These are phyloP conservation scores for Suhomyces terraborum DNA, from an alignment of 1,139 yeast genomes.

Conservation along the genomic window DNA sequence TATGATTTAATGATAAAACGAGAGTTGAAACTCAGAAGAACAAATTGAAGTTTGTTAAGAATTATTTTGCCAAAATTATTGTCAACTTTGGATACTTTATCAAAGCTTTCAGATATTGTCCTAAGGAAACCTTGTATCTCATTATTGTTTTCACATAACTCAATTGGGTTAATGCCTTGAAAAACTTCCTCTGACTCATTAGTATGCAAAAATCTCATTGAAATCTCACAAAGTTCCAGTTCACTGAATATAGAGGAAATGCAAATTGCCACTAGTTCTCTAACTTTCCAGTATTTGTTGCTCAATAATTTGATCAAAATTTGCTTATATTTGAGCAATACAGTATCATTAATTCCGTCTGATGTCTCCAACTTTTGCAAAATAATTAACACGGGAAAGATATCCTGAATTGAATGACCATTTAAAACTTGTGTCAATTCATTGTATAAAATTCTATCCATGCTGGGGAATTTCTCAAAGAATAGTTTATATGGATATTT, in stretches of 20 bases:
- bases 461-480: slow-evolving; percentile 60
- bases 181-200: neutral
- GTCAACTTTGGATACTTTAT: neutral
- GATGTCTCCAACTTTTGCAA: slow-evolving; percentile 55
- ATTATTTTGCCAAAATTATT: neutral
- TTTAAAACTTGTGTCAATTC: slow-evolving; percentile 36
- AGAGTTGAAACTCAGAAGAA: slow-evolving; percentile 3
- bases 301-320: slow-evolving; percentile 16
- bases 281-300: slow-evolving; percentile 69
- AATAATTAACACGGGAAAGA: slow-evolving; percentile 75
- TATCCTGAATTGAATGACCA: slow-evolving; percentile 28
- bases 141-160: slow-evolving; percentile 1
- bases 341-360: slow-evolving; percentile 3
- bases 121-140: slow-evolving; percentile 9
- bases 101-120: slow-evolving; percentile 6
- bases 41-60: neutral
- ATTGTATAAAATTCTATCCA: slow-evolving; percentile 49
- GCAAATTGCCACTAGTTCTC: slow-evolving; percentile 83
- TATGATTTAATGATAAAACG: slow-evolving; percentile 35
- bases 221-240: slow-evolving; percentile 20
- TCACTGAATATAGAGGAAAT: slow-evolving; percentile 52
- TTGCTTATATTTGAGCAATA: slow-evolving; percentile 14
- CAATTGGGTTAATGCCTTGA: neutral
- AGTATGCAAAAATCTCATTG: slow-evolving; percentile 4
- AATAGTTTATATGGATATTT: slow-evolving; percentile 40